phyloP scores from a whole-genome alignment of 768 basidiomycete species.

The Agaricus blazei region DNA sequence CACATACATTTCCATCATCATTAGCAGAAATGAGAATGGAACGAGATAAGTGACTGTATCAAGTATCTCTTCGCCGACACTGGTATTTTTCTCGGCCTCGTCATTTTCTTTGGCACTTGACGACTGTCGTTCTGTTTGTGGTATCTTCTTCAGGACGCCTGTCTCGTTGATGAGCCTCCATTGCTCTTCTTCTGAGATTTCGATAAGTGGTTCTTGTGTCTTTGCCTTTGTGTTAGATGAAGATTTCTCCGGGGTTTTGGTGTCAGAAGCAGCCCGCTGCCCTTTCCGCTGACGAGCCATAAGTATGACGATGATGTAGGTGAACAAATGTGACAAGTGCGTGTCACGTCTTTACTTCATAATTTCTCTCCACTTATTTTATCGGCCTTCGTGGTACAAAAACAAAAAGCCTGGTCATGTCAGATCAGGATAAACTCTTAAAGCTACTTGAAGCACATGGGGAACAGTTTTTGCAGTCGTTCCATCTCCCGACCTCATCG shows the following conservation, averaged over 20 bases:
- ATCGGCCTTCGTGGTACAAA: not conserved
- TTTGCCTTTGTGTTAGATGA: not conserved
- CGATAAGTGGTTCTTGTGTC: slow-evolving; percentile 25
- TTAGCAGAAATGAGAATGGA: slow-evolving; percentile 67
- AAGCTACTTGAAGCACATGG: slow-evolving; percentile 42
- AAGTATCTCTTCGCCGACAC: slow-evolving; percentile 65
- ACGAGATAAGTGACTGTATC: slow-evolving; percentile 59
- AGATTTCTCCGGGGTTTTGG: not conserved
- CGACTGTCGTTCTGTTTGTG: slow-evolving; percentile 10
- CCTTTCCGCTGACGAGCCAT: slow-evolving; percentile 23
- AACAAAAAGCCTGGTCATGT: slow-evolving; percentile 14
- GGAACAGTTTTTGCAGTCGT: slow-evolving; percentile 39
- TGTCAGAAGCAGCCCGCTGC: slow-evolving; percentile 8
- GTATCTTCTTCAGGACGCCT: slow-evolving; percentile 44
- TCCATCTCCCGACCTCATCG: slow-evolving; percentile 21
- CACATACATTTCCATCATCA: slow-evolving; percentile 79
- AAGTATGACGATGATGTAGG: slow-evolving; percentile 8
- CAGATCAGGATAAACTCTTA: slow-evolving; percentile 30
- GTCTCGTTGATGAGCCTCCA: slow-evolving; percentile 69
- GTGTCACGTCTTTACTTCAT: slow-evolving; percentile 7
- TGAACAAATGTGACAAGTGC: not conserved
- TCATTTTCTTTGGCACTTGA: slow-evolving; percentile 20
- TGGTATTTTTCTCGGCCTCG: slow-evolving; percentile 30
- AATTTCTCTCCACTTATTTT: not conserved
- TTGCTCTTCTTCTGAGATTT: slow-evolving; percentile 72